Evolutionary conservation across 2,329 filamentous ascomycete genomes (phyloP).

Genomic region (Aplosporella prunicola): DNA sequence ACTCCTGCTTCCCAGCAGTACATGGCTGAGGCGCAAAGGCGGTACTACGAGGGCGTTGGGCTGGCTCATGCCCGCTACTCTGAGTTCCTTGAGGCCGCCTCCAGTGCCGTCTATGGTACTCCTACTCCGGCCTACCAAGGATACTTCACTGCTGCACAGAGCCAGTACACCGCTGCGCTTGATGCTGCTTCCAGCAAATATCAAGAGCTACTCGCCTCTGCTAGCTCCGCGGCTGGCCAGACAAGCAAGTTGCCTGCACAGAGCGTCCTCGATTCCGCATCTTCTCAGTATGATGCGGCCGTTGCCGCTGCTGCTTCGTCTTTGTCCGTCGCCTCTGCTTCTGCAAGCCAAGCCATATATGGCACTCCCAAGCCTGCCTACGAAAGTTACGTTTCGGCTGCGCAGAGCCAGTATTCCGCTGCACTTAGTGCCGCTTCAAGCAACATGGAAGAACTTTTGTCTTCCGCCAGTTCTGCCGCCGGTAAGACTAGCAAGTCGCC

Average conservation of each 20-base stretch:
- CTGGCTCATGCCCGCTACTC: constrained; percentile 71
- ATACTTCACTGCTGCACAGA: constrained; percentile 16
- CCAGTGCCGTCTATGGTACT: constrained; percentile 57
- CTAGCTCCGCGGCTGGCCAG: constrained; percentile 28
- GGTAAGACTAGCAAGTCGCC: constrained; percentile 26
- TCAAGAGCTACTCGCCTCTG: constrained; percentile 25
- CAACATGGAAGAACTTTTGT: constrained; percentile 21
- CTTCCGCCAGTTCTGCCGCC: constrained; percentile 31
- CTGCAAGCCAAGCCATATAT: constrained; percentile 36
- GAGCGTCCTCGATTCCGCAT: constrained; percentile 34
- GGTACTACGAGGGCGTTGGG: constrained; percentile 71
- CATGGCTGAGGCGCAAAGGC: constrained; percentile 51
- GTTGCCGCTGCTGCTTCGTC: constrained; percentile 35
- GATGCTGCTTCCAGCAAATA: constrained; percentile 23
- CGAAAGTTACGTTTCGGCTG: constrained; percentile 26
- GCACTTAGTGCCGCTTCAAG: constrained; percentile 24
- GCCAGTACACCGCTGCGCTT: constrained; percentile 25
- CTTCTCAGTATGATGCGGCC: constrained; percentile 36
- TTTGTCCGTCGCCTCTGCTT: constrained; percentile 29
- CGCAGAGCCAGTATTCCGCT: constrained; percentile 23
- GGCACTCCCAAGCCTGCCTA: constrained; percentile 32
- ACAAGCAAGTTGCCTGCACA: constrained; percentile 28
- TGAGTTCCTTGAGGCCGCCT: constrained; percentile 63
- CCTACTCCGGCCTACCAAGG: constrained; percentile 47
- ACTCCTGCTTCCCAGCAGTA: constrained; percentile 46